Evolutionary conservation across 495 filamentous ascomycete species (phyloP), one percentile per base, ranked within the genome.

Genomic region (Hypoxylon fuscum): DNA sequence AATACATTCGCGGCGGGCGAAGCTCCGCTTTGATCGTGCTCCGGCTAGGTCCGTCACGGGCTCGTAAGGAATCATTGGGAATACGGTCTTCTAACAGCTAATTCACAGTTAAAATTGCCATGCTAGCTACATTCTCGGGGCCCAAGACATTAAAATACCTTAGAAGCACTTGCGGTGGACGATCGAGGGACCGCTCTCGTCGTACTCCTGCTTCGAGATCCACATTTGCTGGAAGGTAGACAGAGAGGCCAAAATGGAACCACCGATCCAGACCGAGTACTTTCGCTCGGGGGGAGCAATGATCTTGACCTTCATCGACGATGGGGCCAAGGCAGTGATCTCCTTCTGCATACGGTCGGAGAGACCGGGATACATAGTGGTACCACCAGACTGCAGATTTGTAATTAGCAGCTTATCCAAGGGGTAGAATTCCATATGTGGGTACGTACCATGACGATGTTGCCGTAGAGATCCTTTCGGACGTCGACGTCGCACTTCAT

Each of bases 291-390:
- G 93, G 61, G 95, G 95, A 68, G 95, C 95, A 71, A 96, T 96
- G 70, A 98, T 98, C 79, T 96, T 95, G 78, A 98, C 96, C 79
- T 93, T 93, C 96, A 97, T 98, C 67, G 93, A 97, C 38, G 96
- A 98, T 71, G 95, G 95, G 70, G 95, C 95, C 79, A 98, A 90
- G 72, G 96, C 91, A 74, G 94, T 98, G 82, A 98, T 98, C 86
- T 98, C 95, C 91, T 98, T 98, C 84, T 98, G 95, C 95, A 98
- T 98, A 89, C 95, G 96, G 86, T 98, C 95, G 79, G 93, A 96
- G 83, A 98, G 97, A 93, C 95, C 95, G 66, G 95, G 95, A 85
- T 98, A 98, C 93, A 97, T 97, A 77, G 93, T 97, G 72, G 93
- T 97, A 84, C 93, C 93, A 87, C 93, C 93, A 85, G 93, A 97